phyloP scores from a whole-genome alignment of 352 stramenopile species.

The Globisporangium yorkense region DNA sequence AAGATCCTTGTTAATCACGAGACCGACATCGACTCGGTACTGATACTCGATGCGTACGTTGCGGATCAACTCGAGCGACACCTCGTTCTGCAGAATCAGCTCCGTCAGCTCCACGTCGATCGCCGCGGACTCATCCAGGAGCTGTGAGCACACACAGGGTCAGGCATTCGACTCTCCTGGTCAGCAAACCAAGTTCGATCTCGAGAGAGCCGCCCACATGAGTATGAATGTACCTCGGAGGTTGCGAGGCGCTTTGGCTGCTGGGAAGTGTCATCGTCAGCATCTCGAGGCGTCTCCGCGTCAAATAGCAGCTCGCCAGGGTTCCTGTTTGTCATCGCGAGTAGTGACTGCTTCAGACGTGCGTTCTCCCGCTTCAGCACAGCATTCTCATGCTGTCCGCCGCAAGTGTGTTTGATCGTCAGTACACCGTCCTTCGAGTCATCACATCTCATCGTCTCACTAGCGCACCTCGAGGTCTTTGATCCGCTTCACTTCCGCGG shows the following conservation, averaged over 20 bases:
- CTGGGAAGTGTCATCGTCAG: background rate
- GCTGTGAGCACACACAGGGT: slow-evolving; percentile 9
- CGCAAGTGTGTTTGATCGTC: background rate
- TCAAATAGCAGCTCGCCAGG: background rate
- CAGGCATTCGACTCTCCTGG: background rate
- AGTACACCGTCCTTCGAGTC: background rate
- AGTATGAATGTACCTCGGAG: slow-evolving; percentile 4
- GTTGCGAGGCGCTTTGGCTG: slow-evolving; percentile 7
- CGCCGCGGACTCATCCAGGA: slow-evolving; percentile 67
- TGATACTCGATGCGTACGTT: slow-evolving; percentile 30
- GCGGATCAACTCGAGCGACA: slow-evolving; percentile 75
- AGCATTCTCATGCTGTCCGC: slow-evolving; percentile 33
- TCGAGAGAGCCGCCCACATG: background rate
- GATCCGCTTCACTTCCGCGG: slow-evolving; percentile 21
- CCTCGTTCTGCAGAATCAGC: slow-evolving; percentile 82
- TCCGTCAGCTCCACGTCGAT: slow-evolving; percentile 79
- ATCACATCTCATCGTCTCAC: background rate
- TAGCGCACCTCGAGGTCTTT: slow-evolving; percentile 38
- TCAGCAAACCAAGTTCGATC: background rate
- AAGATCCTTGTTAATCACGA: background rate
- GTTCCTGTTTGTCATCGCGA: slow-evolving; percentile 20
- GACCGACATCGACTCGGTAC: background rate
- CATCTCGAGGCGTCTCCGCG: background rate
- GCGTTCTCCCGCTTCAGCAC: slow-evolving; percentile 42
- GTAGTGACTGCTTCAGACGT: slow-evolving; percentile 27